Percentiles rank a stretch among this genome's conserved stretches.
Evolutionary conservation across 2,329 filamentous ascomycete species (phyloP).

Genomic region (Venturia nashicola): DNA sequence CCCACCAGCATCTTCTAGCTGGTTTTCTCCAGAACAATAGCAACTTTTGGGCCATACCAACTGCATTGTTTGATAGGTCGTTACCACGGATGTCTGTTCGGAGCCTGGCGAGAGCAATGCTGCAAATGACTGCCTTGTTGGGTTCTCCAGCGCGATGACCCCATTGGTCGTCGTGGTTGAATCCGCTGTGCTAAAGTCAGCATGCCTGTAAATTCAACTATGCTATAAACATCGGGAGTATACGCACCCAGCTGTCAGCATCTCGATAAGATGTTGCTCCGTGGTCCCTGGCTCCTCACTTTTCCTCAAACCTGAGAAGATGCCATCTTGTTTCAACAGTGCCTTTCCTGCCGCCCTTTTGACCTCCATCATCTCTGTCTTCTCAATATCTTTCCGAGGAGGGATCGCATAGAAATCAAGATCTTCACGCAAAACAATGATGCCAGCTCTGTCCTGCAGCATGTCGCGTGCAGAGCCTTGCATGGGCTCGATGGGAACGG

Average conservation of each 20-base stretch:
- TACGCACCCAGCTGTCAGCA: constrained; percentile 91
- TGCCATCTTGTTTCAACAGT: constrained; percentile 80
- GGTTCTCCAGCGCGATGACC: constrained; percentile 95
- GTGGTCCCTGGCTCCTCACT: constrained; percentile 95
- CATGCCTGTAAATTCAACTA: not conserved
- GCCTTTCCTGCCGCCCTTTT: constrained; percentile 84
- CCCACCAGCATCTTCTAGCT: constrained; percentile 96
- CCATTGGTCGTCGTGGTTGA: constrained; percentile 92
- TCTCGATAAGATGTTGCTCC: constrained; percentile 96
- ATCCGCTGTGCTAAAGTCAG: constrained; percentile 50
- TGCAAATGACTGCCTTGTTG: constrained; percentile 97
- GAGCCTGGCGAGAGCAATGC: constrained; percentile 80
- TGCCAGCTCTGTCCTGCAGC: constrained; percentile 80
- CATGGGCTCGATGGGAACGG: constrained; percentile 59
- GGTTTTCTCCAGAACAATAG: constrained; percentile 97
- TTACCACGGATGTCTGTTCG: constrained; percentile 81
- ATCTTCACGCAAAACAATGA: constrained; percentile 92
- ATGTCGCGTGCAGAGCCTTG: constrained; percentile 59
- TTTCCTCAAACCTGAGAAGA: constrained; percentile 88
- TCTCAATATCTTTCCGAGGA: constrained; percentile 69
- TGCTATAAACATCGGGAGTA: not conserved
- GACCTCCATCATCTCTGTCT: constrained; percentile 86
- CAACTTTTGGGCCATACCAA: constrained; percentile 97
- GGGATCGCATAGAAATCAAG: constrained; percentile 97
- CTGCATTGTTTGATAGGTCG: constrained; percentile 58